Evolutionary conservation across 768 basidiomycete genomes (phyloP).

Genomic region (Macrocybe gigantea): DNA sequence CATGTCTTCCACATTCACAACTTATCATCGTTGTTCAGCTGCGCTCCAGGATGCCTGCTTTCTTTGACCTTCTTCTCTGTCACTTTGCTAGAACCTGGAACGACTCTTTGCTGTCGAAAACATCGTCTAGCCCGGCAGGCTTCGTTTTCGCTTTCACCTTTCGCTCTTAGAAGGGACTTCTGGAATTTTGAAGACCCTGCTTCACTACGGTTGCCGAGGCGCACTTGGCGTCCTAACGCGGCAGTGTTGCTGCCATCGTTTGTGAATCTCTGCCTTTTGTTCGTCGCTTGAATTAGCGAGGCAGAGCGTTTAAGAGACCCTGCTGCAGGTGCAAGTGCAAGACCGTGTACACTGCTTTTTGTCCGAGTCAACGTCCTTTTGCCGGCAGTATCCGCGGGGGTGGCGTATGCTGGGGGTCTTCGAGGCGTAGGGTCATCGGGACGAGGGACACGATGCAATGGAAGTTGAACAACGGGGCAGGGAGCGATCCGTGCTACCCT

Average conservation of each 20-base stretch:
- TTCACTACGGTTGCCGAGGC: constrained; percentile 17
- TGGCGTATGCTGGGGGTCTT: constrained; percentile 30
- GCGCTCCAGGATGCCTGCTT: constrained; percentile 19
- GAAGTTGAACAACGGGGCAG: constrained; percentile 24
- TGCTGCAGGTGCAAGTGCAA: constrained; percentile 3
- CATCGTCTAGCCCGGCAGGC: constrained; percentile 25
- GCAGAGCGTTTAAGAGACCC: too few species aligned
- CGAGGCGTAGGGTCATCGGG: constrained; percentile 81
- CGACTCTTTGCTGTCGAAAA: constrained; percentile 24
- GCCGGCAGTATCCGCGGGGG: constrained; percentile 26
- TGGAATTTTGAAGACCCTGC: constrained; percentile 44
- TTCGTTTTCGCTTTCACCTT: constrained; percentile 31
- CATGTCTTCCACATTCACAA: constrained; percentile 20
- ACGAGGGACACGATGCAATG: constrained; percentile 40
- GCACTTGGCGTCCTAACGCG: constrained; percentile 32
- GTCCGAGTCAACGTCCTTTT: constrained; percentile 9
- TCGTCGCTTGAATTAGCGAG: too few species aligned
- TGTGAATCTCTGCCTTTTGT: constrained; percentile 28
- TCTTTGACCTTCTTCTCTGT: constrained; percentile 14
- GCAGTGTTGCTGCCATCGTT: constrained; percentile 18
- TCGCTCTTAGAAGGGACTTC: constrained; percentile 29
- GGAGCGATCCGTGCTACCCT: constrained; percentile 18
- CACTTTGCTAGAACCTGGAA: constrained; percentile 11
- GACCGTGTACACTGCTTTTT: constrained; percentile 10
- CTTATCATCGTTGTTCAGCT: constrained; percentile 13